A percentile compares a stretch with the other conserved stretches of the same genome.
Evolutionary conservation across 2,329 filamentous ascomycete species (phyloP).

Genomic region (Colletotrichum orchidophilum): DNA sequence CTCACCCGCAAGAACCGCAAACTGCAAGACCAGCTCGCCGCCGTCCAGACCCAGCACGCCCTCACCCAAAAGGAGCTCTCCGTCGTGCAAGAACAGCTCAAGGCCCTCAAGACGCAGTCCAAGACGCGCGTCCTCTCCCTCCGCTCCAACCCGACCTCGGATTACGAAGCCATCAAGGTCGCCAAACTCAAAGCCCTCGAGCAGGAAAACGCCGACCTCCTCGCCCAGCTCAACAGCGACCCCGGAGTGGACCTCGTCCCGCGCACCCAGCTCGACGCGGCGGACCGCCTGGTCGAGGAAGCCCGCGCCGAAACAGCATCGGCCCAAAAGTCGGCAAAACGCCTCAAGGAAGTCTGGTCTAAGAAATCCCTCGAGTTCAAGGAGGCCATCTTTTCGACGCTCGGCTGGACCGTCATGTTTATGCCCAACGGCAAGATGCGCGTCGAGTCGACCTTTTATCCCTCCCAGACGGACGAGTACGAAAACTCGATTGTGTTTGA

Average conservation of each 20-base stretch:
- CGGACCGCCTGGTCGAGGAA: constrained; percentile 79
- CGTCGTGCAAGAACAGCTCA: constrained; percentile 78
- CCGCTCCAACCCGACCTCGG: constrained; percentile 90
- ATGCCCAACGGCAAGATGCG: constrained; percentile 97
- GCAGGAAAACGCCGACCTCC: constrained; percentile 84
- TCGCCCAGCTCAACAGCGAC: constrained; percentile 72
- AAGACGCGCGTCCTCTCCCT: constrained; percentile 86
- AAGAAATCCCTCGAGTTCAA: constrained; percentile 94
- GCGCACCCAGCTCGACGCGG: constrained; percentile 76
- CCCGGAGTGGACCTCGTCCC: constrained; percentile 73
- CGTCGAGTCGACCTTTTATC: constrained; percentile 86
- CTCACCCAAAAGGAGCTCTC: constrained; percentile 80
- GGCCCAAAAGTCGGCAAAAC: constrained; percentile 82
- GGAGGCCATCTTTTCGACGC: constrained; percentile 88
- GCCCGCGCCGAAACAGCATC: constrained; percentile 75
- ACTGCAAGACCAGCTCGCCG: constrained; percentile 79
- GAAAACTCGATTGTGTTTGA: constrained; percentile 85
- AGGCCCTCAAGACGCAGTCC: constrained; percentile 69
- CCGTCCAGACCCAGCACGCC: constrained; percentile 74
- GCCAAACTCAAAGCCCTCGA: constrained; percentile 80
- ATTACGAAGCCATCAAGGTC: constrained; percentile 85
- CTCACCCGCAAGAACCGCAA: constrained; percentile 88
- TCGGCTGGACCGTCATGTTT: constrained; percentile 96
- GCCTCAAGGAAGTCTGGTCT: constrained; percentile 92
- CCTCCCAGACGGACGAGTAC: constrained; percentile 73